Conservation (phyloP, 371 early-diverging fungal species). For the Rhizopus delemar region DNA sequence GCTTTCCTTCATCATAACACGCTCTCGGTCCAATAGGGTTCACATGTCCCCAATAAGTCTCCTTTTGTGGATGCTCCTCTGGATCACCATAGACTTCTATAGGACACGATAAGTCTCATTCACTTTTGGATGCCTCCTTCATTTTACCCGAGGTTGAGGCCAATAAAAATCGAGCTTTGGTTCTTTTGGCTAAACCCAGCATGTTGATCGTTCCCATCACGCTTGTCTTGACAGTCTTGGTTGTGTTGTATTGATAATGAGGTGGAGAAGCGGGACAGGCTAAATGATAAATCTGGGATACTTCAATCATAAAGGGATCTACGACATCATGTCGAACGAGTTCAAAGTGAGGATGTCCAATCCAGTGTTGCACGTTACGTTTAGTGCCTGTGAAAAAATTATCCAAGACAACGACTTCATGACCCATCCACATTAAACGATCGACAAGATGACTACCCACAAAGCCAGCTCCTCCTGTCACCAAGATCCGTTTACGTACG, state of each 20-base stretch:
- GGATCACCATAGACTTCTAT: constrained; percentile 91
- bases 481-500: constrained; percentile 77
- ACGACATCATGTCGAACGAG: constrained; percentile 82
- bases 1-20: constrained; percentile 91
- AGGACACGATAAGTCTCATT: not conserved
- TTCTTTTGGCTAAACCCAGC: constrained; percentile 83
- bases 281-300: constrained; percentile 84
- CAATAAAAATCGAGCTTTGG: constrained; percentile 78
- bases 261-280: constrained; percentile 91
- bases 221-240: constrained; percentile 86
- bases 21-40: constrained; percentile 86
- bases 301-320: constrained; percentile 83
- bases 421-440: constrained; percentile 85
- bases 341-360: constrained; percentile 87
- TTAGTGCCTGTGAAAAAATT: constrained; percentile 85
- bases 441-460: constrained; percentile 88
- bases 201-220: constrained; percentile 90
- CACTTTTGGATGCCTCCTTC: not conserved
- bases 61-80: constrained; percentile 87
- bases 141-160: constrained; percentile 80
- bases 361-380: constrained; percentile 78
- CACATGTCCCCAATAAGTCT: constrained; percentile 87
- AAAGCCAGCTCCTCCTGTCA: constrained; percentile 92
- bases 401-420: constrained; percentile 83
- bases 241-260: constrained; percentile 87